These are phyloP conservation scores for Xerocomellus chrysenteron DNA, from an alignment of 768 basidiomycete genomes.

Conservation along the genomic window DNA sequence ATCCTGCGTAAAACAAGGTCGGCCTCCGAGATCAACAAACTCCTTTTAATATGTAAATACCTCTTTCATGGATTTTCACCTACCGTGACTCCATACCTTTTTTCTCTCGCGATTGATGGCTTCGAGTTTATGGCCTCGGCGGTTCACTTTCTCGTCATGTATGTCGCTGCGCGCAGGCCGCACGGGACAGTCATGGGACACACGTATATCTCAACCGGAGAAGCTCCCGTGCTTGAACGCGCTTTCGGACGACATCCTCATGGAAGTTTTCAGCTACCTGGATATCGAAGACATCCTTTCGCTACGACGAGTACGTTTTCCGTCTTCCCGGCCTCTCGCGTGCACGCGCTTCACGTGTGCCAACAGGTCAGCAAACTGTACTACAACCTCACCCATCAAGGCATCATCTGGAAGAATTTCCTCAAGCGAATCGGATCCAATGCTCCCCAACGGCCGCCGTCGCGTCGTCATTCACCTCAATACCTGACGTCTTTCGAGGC, in stretches of 20 bases:
- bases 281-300: slow-evolving; percentile 39
- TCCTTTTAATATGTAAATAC: slow-evolving; percentile 20
- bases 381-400: slow-evolving; percentile 64
- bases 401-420: slow-evolving; percentile 68
- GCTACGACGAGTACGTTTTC: slow-evolving; percentile 35
- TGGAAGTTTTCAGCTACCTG: slow-evolving; percentile 37
- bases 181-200: slow-evolving; percentile 25
- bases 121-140: slow-evolving; percentile 23
- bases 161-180: slow-evolving; percentile 7
- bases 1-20: slow-evolving; percentile 23
- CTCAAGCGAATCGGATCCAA: slow-evolving; percentile 53
- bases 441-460: slow-evolving; percentile 61
- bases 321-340: not conserved
- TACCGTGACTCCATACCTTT: slow-evolving; percentile 1
- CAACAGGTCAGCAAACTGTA: slow-evolving; percentile 56
- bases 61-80: not conserved
- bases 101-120: slow-evolving; percentile 19
- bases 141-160: slow-evolving; percentile 22
- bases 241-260: slow-evolving; percentile 40
- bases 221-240: slow-evolving; percentile 29
- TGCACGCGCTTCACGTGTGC: not conserved
- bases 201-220: slow-evolving; percentile 20
- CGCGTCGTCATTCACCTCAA: slow-evolving; percentile 41
- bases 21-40: slow-evolving; percentile 16
- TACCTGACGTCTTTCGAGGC: slow-evolving; percentile 38